Percentiles rank a stretch among this genome's conserved stretches.
Conservation (phyloP, 352 stramenopile species). For the Phytophthora pini region DNA sequence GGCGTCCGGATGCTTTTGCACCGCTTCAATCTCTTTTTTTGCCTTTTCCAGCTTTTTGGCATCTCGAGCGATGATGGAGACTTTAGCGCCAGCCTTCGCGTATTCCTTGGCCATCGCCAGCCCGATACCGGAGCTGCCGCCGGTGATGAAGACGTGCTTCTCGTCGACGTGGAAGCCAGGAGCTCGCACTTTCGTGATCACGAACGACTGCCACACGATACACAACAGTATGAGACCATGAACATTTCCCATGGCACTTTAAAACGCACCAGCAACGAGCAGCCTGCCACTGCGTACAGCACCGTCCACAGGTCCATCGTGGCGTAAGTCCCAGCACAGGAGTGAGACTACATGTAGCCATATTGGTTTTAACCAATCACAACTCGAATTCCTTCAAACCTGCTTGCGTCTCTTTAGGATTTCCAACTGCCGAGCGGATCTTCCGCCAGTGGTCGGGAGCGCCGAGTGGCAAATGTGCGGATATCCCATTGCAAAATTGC, state of each 20-base stretch:
- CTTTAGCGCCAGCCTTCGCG: conserved; percentile 44
- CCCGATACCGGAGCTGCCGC: conserved; percentile 55
- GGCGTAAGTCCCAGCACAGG: neutral
- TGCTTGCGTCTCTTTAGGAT: conserved; percentile 24
- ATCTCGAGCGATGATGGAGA: conserved; percentile 52
- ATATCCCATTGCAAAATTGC: conserved; percentile 16
- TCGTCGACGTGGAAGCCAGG: conserved; percentile 40
- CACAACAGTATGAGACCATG: neutral
- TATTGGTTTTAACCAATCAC: conserved; percentile 18
- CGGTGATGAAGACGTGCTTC: conserved; percentile 55
- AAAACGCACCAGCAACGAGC: conserved; percentile 24
- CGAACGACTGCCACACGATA: conserved; percentile 20
- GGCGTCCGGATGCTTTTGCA: conserved; percentile 17
- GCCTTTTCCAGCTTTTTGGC: conserved; percentile 39
- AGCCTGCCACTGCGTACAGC: conserved; percentile 19
- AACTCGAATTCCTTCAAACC: conserved; percentile 5
- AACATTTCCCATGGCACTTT: neutral
- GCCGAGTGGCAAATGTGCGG: conserved; percentile 6
- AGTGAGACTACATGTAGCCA: conserved; percentile 19
- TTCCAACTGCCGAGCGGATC: conserved; percentile 27
- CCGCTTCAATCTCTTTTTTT: conserved; percentile 44
- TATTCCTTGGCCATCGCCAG: conserved; percentile 55
- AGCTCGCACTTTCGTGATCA: conserved; percentile 27
- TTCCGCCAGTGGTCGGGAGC: conserved; percentile 28
- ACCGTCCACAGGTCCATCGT: conserved; percentile 28